phyloP scores from a whole-genome alignment of 768 basidiomycete genomes.

The Pleurotus tuoliensis region DNA sequence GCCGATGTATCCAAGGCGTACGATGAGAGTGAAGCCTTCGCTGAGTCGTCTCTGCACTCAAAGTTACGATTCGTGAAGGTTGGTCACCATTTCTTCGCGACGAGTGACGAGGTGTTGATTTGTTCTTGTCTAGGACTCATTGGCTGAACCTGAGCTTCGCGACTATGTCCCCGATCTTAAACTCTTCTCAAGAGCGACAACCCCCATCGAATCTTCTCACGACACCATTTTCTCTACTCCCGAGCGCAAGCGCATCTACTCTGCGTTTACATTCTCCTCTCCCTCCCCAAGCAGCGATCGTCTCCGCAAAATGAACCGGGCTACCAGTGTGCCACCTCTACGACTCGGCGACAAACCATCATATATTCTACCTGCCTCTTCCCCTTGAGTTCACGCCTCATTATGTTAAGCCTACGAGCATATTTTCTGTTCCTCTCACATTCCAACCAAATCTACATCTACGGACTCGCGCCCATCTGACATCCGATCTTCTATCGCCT shows the following conservation, averaged over 20 bases:
- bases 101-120: slow-evolving; percentile 6
- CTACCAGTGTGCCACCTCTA: slow-evolving; percentile 17
- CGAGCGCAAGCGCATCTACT: slow-evolving; percentile 67
- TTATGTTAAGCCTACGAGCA: no score
- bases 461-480: no score
- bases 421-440: no score
- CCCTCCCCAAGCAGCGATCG: slow-evolving; percentile 62
- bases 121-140: slow-evolving; percentile 37
- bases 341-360: slow-evolving; percentile 6
- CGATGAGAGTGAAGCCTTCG: slow-evolving; percentile 33
- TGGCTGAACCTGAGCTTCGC: slow-evolving; percentile 52
- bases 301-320: slow-evolving; percentile 39
- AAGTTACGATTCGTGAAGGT: slow-evolving; percentile 48
- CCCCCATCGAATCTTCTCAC: slow-evolving; percentile 18
- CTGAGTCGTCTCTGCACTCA: slow-evolving; percentile 23
- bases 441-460: no score
- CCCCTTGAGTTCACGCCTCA: not conserved
- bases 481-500: no score
- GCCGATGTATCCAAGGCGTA: slow-evolving; percentile 76
- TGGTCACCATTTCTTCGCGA: slow-evolving; percentile 17
- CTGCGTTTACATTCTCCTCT: slow-evolving; percentile 76
- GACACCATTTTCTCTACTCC: slow-evolving; percentile 62
- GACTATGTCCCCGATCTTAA: slow-evolving; percentile 42
- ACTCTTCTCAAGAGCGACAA: slow-evolving; percentile 24
- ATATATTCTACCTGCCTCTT: slow-evolving; percentile 1